Evolutionary conservation across 2,329 filamentous ascomycete genomes (phyloP).

Genomic region (Emericellopsis atlantica): DNA sequence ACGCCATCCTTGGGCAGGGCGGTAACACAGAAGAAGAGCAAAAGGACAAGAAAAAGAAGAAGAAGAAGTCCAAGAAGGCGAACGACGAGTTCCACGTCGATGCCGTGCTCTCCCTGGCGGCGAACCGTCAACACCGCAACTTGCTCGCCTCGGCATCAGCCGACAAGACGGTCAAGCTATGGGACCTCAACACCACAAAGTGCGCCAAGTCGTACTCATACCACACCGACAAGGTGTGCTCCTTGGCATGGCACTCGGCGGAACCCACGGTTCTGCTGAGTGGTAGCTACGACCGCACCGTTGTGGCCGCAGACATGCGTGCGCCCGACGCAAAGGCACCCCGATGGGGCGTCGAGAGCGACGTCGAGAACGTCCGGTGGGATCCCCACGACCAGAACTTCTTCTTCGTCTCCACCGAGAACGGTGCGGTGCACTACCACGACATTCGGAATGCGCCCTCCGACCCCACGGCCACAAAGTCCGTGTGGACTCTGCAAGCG

Average conservation of each 20-base stretch:
- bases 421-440: conserved; percentile 83
- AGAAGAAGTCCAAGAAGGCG: conserved; percentile 77
- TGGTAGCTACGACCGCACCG: conserved; percentile 88
- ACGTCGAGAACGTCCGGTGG: conserved; percentile 88
- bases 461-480: conserved; percentile 62
- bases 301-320: conserved; percentile 93
- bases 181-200: conserved; percentile 85
- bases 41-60: conserved; percentile 71
- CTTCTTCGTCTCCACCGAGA: conserved; percentile 93
- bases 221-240: conserved; percentile 97
- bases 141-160: conserved; percentile 89
- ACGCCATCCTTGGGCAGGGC: conserved; percentile 81
- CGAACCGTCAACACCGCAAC: conserved; percentile 88
- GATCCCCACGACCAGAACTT: conserved; percentile 85
- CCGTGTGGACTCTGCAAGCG: conserved; percentile 89
- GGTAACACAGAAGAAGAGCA: conserved; percentile 18
- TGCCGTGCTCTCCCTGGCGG: conserved; percentile 78
- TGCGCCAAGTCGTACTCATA: conserved; percentile 93
- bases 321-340: conserved; percentile 72
- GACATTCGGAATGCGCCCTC: conserved; percentile 69
- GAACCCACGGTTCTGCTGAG: conserved; percentile 83
- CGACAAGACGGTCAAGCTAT: conserved; percentile 94
- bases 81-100: conserved; percentile 93
- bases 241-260: conserved; percentile 80
- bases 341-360: conserved; percentile 87